A percentile compares a stretch with the other conserved stretches of the same genome.
Conservation (phyloP, 192 early-diverging fungal genomes). For the Podila clonocystis region DNA sequence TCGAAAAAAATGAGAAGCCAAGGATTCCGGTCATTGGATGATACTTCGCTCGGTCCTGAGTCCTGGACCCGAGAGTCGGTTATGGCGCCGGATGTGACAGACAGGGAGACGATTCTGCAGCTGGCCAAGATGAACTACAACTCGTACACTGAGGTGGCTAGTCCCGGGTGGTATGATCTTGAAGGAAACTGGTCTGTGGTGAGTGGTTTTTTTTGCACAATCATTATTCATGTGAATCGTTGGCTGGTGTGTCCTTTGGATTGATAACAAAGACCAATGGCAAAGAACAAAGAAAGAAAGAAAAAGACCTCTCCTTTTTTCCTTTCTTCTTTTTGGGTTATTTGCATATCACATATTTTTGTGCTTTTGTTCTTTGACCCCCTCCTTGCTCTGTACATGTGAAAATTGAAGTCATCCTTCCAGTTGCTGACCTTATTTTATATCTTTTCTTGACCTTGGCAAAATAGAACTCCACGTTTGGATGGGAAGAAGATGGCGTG, state of each 20-base stretch:
- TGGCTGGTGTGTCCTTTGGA: too few species aligned
- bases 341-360: neutral
- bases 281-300: neutral
- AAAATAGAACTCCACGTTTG: slow-evolving; percentile 70
- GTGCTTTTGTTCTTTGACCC: neutral
- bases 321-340: neutral
- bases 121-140: slow-evolving; percentile 87
- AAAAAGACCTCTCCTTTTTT: neutral
- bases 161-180: slow-evolving; percentile 74
- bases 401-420: too few species aligned
- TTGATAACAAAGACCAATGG: too few species aligned
- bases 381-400: neutral
- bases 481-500: slow-evolving; percentile 78
- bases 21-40: slow-evolving; percentile 23
- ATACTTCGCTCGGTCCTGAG: slow-evolving; percentile 26
- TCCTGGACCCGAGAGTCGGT: slow-evolving; percentile 26
- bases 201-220: slow-evolving; percentile 4
- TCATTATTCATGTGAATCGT: too few species aligned
- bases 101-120: slow-evolving; percentile 75
- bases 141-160: slow-evolving; percentile 76
- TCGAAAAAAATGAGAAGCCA: slow-evolving; percentile 17
- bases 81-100: slow-evolving; percentile 74
- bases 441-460: neutral
- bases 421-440: too few species aligned
- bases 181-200: slow-evolving; percentile 71